phyloP scores from a whole-genome alignment of 352 stramenopile species.

The Phytopythium sindhum region DNA sequence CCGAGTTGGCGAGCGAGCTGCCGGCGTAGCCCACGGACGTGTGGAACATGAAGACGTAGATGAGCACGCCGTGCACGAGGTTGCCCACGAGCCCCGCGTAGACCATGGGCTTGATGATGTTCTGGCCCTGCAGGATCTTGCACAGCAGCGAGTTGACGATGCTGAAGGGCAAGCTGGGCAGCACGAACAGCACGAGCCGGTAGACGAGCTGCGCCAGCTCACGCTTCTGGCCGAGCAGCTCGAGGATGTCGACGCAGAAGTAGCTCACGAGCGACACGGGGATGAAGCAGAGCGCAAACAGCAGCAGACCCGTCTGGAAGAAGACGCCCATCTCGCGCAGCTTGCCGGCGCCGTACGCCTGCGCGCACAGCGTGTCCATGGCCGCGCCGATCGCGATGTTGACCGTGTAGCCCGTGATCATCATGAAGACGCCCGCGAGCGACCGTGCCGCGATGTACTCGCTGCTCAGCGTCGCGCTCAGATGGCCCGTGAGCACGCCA shows the following conservation, averaged over 20 bases:
- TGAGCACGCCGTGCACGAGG: slow-evolving; percentile 70
- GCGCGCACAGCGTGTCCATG: slow-evolving; percentile 88
- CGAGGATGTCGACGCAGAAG: slow-evolving; percentile 74
- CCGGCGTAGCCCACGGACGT: slow-evolving; percentile 70
- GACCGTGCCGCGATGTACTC: slow-evolving; percentile 77
- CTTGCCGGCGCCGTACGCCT: slow-evolving; percentile 84
- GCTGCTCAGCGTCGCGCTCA: slow-evolving; percentile 54
- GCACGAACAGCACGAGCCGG: slow-evolving; percentile 59
- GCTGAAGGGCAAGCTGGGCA: slow-evolving; percentile 81
- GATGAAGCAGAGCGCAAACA: slow-evolving; percentile 64
- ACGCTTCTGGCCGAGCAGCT: slow-evolving; percentile 60
- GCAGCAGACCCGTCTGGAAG: slow-evolving; percentile 75
- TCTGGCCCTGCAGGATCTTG: slow-evolving; percentile 81
- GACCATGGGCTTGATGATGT: slow-evolving; percentile 83
- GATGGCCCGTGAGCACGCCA: slow-evolving; percentile 64
- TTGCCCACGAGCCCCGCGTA: slow-evolving; percentile 72
- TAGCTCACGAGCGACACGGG: slow-evolving; percentile 60
- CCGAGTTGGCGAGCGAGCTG: slow-evolving; percentile 67
- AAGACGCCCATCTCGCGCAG: slow-evolving; percentile 85
- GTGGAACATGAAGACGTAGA: slow-evolving; percentile 88
- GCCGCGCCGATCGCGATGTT: slow-evolving; percentile 82
- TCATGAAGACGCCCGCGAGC: slow-evolving; percentile 77
- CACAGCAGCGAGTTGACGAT: slow-evolving; percentile 78
- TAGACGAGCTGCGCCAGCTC: slow-evolving; percentile 68
- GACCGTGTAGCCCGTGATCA: slow-evolving; percentile 79